phyloP scores from a whole-genome alignment of 148 eudicot species.

The Euryodendron excelsum region DNA sequence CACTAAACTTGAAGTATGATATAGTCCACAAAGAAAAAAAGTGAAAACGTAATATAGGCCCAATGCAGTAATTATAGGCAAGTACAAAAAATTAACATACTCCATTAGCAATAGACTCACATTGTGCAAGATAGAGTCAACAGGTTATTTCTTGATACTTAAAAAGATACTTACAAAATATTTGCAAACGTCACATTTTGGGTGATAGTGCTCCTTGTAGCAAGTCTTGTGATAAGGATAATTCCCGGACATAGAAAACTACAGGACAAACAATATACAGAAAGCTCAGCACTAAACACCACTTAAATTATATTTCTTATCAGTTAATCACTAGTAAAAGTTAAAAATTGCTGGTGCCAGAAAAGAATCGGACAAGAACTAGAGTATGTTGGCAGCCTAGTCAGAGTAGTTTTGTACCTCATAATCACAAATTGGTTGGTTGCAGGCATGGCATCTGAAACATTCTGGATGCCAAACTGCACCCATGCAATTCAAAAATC shows the following conservation, averaged over 20 bases:
- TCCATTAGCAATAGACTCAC: background rate
- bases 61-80: background rate
- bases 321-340: background rate
- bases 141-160: background rate
- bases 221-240: slow-evolving; percentile 77
- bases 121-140: slow-evolving; percentile 3
- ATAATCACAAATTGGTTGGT: slow-evolving; percentile 67
- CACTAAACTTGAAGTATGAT: background rate
- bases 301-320: background rate
- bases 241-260: slow-evolving; percentile 75
- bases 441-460: slow-evolving; percentile 71
- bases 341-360: background rate
- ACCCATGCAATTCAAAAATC: slow-evolving; percentile 77
- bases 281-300: slow-evolving; percentile 1
- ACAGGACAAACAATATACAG: slow-evolving; percentile 14
- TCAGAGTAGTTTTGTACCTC: slow-evolving; percentile 41
- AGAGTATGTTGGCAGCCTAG: slow-evolving; percentile 4
- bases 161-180: slow-evolving; percentile 63
- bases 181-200: slow-evolving; percentile 77
- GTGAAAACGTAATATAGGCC: background rate
- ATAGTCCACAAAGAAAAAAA: background rate
- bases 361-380: background rate
- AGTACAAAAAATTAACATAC: background rate
- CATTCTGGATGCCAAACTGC: slow-evolving; percentile 92
- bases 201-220: slow-evolving; percentile 85